Base-by-base conservation (phyloP, 31 red algal species). In the Asparagopsis taxiformis region DNA sequence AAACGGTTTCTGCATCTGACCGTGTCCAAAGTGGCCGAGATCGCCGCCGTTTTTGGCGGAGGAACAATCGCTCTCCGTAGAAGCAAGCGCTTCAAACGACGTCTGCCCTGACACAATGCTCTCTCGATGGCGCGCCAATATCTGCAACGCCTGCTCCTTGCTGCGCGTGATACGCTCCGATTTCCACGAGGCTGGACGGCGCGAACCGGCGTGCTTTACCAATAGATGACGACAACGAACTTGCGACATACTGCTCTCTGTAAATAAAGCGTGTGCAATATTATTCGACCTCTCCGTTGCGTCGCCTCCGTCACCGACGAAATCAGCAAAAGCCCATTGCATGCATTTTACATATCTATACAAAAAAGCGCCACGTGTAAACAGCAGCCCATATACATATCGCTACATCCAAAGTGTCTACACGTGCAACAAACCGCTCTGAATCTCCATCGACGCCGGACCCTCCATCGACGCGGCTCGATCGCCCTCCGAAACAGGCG, bases 1-100 rank as follows among this genome's bases (percentile, higher is more conserved):
- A 39, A 95, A 95, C 2, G 92, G 78, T 38, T 78, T 76, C 63
- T 90, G 85, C 92, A 95, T 95, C 25, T 59, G 58, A 8, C 75
- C 85, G 51, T 54, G 85, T 25, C 39, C 73, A 62, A 95, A 95
- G 29, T 48, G 48, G 59, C 92, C 92, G 22, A 95, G 62, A 49
- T 89, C 78, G 22, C 92, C 92, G 17, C 85, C 85, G 62, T 70
- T 72, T 31, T 70, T 63, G 1, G 77, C 85, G 1, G 81, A 87
- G 38, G 79, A 89, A 52, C 92, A 95, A 60, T 95, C 85, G 34
- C 79, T 86, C 48, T 90, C 85, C 16, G 28, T 49, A 16, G 61
- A 55, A 8, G 92, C 92, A 17, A 95, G 50, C 33, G 77, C 62
- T 52, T 68, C 78, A 52, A 95, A 95, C 5, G n/a, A 29, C 4